These are phyloP conservation scores for Collybiopsis confluens DNA, from an alignment of 768 basidiomycete species.

Conservation along the genomic window DNA sequence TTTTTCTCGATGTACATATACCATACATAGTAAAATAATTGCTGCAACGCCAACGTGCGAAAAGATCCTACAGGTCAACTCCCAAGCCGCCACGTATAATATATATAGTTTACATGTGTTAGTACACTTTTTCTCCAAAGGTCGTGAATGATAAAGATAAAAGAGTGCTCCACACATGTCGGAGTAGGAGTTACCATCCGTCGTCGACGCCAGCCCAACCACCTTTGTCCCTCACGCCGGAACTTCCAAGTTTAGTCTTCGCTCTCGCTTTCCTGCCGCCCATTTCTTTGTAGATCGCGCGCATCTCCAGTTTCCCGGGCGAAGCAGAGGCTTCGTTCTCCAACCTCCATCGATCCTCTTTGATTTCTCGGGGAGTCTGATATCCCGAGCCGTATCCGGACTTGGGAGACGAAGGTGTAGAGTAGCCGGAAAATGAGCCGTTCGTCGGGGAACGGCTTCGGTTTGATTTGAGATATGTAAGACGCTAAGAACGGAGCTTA, in stretches of 20 bases:
- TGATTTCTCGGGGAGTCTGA: constrained; percentile 74
- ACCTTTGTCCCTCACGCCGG: constrained; percentile 67
- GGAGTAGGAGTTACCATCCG: not conserved
- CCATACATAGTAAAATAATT: too few species aligned
- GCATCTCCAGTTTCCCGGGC: constrained; percentile 81
- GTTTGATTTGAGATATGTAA: constrained; percentile 39
- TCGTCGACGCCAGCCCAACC: constrained; percentile 54
- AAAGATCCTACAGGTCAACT: too few species aligned
- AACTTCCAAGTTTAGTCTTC: constrained; percentile 72
- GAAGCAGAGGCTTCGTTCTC: constrained; percentile 46
- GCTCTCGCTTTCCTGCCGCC: constrained; percentile 76
- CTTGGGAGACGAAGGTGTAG: constrained; percentile 34
- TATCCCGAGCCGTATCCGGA: constrained; percentile 44
- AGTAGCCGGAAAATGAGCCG: constrained; percentile 37
- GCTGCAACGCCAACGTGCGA: too few species aligned
- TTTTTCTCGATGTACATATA: too few species aligned
- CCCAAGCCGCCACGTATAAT: too few species aligned
- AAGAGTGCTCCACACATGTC: not conserved
- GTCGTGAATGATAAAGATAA: too few species aligned
- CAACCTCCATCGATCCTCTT: constrained; percentile 70
- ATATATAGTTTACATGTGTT: too few species aligned
- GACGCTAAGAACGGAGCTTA: constrained; percentile 37
- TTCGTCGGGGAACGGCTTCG: constrained; percentile 36
- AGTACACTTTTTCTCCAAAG: too few species aligned
- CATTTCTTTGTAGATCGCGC: constrained; percentile 87